These are phyloP conservation scores for Areca catechu DNA, from an alignment of 176 grass and related monocot species.

Conservation along the genomic window DNA sequence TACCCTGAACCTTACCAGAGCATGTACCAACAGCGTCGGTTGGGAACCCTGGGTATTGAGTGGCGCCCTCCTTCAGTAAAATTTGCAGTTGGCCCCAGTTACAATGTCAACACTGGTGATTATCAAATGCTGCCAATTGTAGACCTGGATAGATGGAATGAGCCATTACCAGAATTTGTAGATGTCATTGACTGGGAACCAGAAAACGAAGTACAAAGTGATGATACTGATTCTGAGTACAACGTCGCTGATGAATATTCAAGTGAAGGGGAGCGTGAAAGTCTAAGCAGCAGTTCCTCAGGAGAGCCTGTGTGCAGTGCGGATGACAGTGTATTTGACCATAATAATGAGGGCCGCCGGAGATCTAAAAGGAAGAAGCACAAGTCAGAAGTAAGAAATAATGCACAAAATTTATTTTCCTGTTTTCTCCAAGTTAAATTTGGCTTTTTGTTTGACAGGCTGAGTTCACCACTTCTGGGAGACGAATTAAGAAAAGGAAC, in stretches of 20 bases:
- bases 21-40: slow-evolving; percentile 79
- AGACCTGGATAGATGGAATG: slow-evolving; percentile 74
- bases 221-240: slow-evolving; percentile 97
- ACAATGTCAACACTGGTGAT: slow-evolving; percentile 83
- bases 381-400: slow-evolving; percentile 49
- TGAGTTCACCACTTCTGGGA: slow-evolving; percentile 72
- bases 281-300: slow-evolving; percentile 41
- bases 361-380: slow-evolving; percentile 80
- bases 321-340: slow-evolving; percentile 35
- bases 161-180: slow-evolving; percentile 76
- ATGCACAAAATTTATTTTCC: slow-evolving; percentile 2
- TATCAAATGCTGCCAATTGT: slow-evolving; percentile 81
- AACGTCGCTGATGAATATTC: slow-evolving; percentile 72
- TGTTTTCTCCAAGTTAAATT: slow-evolving; percentile 13
- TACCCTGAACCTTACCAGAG: slow-evolving; percentile 92
- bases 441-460: slow-evolving; percentile 36
- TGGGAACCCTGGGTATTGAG: slow-evolving; percentile 78
- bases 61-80: slow-evolving; percentile 79
- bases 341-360: slow-evolving; percentile 33
- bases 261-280: slow-evolving; percentile 61
- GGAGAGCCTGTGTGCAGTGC: slow-evolving; percentile 57
- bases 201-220: slow-evolving; percentile 75
- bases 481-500: slow-evolving; percentile 74
- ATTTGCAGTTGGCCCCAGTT: slow-evolving; percentile 87
- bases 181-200: slow-evolving; percentile 77